Percentiles rank a stretch among this genome's conserved stretches.
Evolutionary conservation across 257 asterid species (phyloP).

Genomic region (Osmanthus fragrans): DNA sequence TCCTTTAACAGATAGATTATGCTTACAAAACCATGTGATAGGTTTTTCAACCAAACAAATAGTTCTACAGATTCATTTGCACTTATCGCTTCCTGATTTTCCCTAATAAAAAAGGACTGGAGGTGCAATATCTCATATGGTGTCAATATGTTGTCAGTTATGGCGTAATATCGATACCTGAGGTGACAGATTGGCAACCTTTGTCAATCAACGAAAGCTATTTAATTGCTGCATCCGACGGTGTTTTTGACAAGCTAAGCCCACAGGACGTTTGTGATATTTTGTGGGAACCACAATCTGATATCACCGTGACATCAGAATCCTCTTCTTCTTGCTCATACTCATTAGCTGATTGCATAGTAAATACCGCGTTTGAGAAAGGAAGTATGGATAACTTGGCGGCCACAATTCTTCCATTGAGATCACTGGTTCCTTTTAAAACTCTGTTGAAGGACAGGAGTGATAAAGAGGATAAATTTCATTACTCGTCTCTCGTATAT

Average conservation of each 20-base stretch:
- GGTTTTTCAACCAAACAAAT: constrained; percentile 7
- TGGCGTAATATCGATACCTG: constrained; percentile 96
- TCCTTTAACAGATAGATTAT: constrained; percentile 9
- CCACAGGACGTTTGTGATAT: constrained; percentile 89
- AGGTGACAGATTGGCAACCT: constrained; percentile 95
- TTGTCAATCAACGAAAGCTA: constrained; percentile 80
- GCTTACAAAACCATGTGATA: constrained; percentile 4
- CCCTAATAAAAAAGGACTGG: constrained; percentile 6
- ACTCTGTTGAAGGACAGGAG: constrained; percentile 30
- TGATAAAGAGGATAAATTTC: constrained; percentile 38
- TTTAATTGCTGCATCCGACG: constrained; percentile 91
- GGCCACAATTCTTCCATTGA: constrained; percentile 65
- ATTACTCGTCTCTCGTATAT: constrained; percentile 50
- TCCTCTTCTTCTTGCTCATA: constrained; percentile 53
- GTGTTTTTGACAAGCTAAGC: constrained; percentile 80
- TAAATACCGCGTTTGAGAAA: constrained; percentile 71
- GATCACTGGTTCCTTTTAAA: constrained; percentile 37
- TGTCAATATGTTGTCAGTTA: constrained; percentile 54
- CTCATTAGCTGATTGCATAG: constrained; percentile 85
- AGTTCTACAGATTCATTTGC: not conserved
- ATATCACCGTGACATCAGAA: constrained; percentile 37
- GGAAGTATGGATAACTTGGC: constrained; percentile 97
- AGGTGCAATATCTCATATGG: constrained; percentile 25
- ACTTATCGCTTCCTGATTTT: constrained; percentile 14
- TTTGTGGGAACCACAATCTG: constrained; percentile 66